A percentile compares a stretch with the other conserved stretches of the same genome.
These are phyloP conservation scores for Podospora pseudocomata DNA, from an alignment of 495 filamentous ascomycete species.

Conservation along the genomic window DNA sequence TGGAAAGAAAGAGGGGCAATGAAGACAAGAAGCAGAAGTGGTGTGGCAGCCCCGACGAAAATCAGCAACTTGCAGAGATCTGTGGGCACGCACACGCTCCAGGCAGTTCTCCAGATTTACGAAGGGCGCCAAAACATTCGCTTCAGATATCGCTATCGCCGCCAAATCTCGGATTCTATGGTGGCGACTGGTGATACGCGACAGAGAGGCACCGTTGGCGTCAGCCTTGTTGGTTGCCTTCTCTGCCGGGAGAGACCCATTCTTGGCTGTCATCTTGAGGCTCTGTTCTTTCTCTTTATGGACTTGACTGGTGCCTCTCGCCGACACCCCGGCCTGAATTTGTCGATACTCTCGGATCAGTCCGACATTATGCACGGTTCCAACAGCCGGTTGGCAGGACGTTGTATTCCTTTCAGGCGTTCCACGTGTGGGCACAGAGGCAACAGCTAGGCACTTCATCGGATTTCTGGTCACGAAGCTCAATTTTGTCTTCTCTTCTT, in stretches of 20 bases:
- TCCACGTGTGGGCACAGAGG: background rate
- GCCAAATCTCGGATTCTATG: background rate
- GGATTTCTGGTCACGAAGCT: background rate
- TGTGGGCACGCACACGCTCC: background rate
- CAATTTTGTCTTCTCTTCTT: background rate
- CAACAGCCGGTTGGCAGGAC: background rate
- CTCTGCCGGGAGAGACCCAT: background rate
- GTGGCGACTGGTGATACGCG: background rate
- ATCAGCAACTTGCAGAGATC: background rate
- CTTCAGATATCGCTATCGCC: background rate
- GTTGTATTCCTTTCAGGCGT: background rate
- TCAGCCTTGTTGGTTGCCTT: constrained; percentile 12
- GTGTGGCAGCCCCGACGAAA: constrained; percentile 1
- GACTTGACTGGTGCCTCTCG: background rate
- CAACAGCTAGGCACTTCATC: background rate
- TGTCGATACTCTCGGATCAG: background rate
- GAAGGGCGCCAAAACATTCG: background rate
- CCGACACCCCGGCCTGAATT: too few relatives aligned
- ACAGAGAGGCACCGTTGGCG: background rate
- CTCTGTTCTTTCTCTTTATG: background rate
- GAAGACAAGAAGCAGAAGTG: background rate
- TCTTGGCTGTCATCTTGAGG: constrained; percentile 1
- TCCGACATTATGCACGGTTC: background rate
- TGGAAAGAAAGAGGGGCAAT: too few relatives aligned
- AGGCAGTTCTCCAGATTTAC: background rate